Evolutionary conservation across 1,139 yeast species (phyloP), one percentile per base, ranked within the genome.

Genomic region (Kurtzmaniella quercitrusa): DNA sequence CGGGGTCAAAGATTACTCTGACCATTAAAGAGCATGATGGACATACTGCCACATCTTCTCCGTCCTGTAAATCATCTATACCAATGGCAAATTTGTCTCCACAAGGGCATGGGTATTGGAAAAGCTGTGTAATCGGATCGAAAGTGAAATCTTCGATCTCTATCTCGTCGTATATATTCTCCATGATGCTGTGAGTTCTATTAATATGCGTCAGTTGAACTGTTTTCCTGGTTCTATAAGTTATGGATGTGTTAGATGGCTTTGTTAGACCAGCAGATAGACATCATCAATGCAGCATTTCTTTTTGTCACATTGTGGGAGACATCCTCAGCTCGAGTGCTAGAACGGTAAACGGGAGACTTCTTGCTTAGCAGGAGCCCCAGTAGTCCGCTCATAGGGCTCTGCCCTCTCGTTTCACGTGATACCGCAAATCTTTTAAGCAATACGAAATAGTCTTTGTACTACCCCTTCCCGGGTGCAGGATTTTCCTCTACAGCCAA

Each of bases 31-130:
- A 88, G 65, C 99, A 93, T 46, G 94, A 84, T 18, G 98, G 98
- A 65, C 99, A 93, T 17, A 91, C 94, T 0, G 98, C 99, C 41
- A 90, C 82, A 50, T 89, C 93, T 54, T 87, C 95, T 5, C 97
- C 98, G 54, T 90, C 97, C 49, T 75, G 72, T 63, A 94, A 71
- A 59, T 94, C 98, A 55, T 85, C 95, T 43, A 93, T 73, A 29
- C 81, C 73, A 38, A 93, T 86, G 60, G 94, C 95, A 65, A 93
- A 93, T 57, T 82, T 74, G 64, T 94, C 99, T 25, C 98, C 98
- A 65, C 98, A 93, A 0, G 99, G 99, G 70, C 98, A 93, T 4
- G 99, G 99, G 56, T 91, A 93, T 47, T 89, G 86, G 65, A 91
- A 89, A 38, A 89, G 66, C 62, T 85, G 90, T 11, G 87, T 81